Conservation (phyloP, 371 early-diverging fungal genomes). For the Zychaea mexicana region DNA sequence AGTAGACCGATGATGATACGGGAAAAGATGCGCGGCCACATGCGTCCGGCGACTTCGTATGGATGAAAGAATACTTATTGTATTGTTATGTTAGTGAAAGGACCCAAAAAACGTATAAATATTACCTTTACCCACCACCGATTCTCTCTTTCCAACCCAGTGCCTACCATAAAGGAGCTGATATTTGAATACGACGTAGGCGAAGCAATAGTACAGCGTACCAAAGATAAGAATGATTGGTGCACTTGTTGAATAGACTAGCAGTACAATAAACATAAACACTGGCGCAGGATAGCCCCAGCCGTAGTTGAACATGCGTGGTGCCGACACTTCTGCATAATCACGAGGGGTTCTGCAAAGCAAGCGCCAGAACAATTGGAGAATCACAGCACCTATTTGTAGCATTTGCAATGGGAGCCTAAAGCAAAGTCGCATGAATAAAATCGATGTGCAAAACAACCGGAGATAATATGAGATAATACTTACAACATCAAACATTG, state of each 20-base stretch:
- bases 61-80: slow-evolving; percentile 73
- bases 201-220: slow-evolving; percentile 71
- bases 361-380: slow-evolving; percentile 49
- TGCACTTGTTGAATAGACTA: slow-evolving; percentile 82
- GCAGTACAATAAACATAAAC: slow-evolving; percentile 74
- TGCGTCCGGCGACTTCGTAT: slow-evolving; percentile 80
- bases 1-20: slow-evolving; percentile 73
- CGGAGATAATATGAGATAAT: background rate
- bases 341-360: slow-evolving; percentile 72
- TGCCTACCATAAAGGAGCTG: slow-evolving; percentile 70
- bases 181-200: slow-evolving; percentile 79
- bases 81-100: background rate
- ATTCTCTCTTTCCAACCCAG: background rate
- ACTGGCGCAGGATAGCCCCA: slow-evolving; percentile 71
- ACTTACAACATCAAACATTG: slow-evolving; percentile 63
- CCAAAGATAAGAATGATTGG: slow-evolving; percentile 80
- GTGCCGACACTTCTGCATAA: slow-evolving; percentile 64
- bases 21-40: slow-evolving; percentile 74
- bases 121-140: background rate
- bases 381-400: slow-evolving; percentile 61
- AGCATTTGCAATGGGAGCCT: slow-evolving; percentile 65
- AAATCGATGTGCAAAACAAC: too few species aligned
- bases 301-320: slow-evolving; percentile 70
- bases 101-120: background rate
- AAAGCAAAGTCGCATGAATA: background rate